A percentile compares a stretch with the other conserved stretches of the same genome.
Conservation (phyloP, 257 asterid genomes). For the Solanum sitiens region DNA sequence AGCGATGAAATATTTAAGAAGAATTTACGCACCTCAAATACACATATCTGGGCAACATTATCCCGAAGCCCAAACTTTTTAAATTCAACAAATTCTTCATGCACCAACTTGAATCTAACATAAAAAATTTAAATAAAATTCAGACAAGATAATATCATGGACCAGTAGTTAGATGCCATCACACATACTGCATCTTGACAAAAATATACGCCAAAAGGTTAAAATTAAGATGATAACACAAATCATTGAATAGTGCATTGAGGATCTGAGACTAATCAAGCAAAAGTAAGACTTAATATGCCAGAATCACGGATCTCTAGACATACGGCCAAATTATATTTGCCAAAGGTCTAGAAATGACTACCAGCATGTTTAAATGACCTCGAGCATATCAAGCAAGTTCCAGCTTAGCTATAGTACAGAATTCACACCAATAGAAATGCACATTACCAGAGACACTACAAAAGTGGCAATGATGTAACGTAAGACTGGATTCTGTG, state of each 20-base stretch:
- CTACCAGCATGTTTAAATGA: background rate
- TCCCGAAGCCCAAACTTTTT: constrained; percentile 74
- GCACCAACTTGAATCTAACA: constrained; percentile 81
- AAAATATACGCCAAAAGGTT: background rate
- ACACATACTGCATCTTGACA: background rate
- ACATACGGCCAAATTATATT: background rate
- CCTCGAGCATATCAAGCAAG: background rate
- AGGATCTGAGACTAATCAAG: background rate
- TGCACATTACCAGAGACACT: background rate
- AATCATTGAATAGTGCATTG: background rate
- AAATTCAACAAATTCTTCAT: constrained; percentile 81
- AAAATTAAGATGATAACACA: background rate
- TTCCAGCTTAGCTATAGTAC: background rate
- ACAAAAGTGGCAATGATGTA: background rate
- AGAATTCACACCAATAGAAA: background rate
- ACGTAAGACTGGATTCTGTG: background rate
- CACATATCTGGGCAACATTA: constrained; percentile 96
- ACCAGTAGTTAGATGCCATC: background rate
- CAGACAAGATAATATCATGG: background rate
- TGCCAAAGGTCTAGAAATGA: background rate
- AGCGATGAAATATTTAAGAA: background rate
- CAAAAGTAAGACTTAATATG: background rate
- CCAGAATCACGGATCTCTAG: background rate
- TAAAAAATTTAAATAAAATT: background rate
- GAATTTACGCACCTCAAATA: constrained; percentile 57